Percentiles rank a stretch among this genome's conserved stretches.
Conservation (phyloP, 441 rosid species). For the Eruca vesicaria region DNA sequence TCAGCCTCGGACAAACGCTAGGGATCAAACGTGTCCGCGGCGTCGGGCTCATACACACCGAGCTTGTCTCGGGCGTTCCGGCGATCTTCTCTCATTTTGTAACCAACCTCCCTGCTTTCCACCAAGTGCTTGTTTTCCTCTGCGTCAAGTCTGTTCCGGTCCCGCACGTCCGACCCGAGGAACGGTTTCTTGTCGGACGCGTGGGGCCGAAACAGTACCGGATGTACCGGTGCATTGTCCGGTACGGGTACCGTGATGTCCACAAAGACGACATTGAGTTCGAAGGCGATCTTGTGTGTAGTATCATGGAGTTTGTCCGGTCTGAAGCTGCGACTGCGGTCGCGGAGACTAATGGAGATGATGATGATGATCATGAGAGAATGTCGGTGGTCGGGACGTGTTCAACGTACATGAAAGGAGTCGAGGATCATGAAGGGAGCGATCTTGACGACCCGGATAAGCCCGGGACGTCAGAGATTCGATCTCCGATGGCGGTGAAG, state of each 20-base stretch:
- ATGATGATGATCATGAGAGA: conserved; percentile 51
- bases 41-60: conserved; percentile 84
- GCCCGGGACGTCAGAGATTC: conserved; percentile 67
- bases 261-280: conserved; percentile 90
- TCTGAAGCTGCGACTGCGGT: conserved; percentile 37
- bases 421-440: conserved; percentile 41
- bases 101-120: conserved; percentile 96
- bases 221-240: conserved; percentile 83
- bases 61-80: conserved; percentile 88
- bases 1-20: conserved; percentile 68
- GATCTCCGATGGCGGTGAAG: conserved; percentile 50
- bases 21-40: conserved; percentile 91
- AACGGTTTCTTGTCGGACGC: conserved; percentile 77
- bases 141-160: conserved; percentile 93
- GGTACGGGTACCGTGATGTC: conserved; percentile 83
- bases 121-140: conserved; percentile 83
- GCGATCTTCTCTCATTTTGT: conserved; percentile 95
- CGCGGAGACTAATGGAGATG: conserved; percentile 39
- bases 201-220: conserved; percentile 76
- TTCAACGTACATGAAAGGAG: conserved; percentile 57
- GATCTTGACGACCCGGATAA: conserved; percentile 33
- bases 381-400: conserved; percentile 90
- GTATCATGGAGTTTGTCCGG: conserved; percentile 82
- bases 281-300: conserved; percentile 86
- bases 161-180: conserved; percentile 83